Base-by-base conservation (phyloP, 352 stramenopile species). In the Pythium volutum region DNA sequence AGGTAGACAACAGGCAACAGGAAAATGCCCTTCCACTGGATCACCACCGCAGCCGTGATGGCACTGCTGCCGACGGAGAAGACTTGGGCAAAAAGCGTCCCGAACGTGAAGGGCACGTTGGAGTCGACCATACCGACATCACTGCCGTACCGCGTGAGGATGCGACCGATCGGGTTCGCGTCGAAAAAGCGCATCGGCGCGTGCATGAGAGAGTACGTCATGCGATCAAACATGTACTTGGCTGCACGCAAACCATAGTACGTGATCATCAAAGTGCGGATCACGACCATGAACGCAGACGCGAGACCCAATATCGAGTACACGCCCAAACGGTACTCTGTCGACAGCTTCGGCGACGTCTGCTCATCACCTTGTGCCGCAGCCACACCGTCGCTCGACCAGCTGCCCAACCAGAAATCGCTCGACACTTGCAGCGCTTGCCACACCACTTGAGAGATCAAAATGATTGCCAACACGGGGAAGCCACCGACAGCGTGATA, bases 141-240 rank as follows among this genome's bases (percentile, higher is more conserved):
- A 6, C 75, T 75, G 16, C 74, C 77, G 75, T 97, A 98, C 14
- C 94, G 79, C 58, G 94, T 96, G 12, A 97, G 36, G 54, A 97
- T 90, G 52, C 89, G 74, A 2, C 91, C 89, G 23, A 95, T 75
- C 7, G 91, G 93, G 56, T 93, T 97, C 8, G 76, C 82, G 64
- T 98, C 89, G 65, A 97, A 98, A 69, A 98, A 98, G 2, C 79
- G 66, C 36, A 97, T 80, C 7, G 92, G 90, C 18, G 92, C 91
- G 42, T 76, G 71, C 20, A 98, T 61, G 16, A 98, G 80, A 22
- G 79, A 81, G 23, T 77, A 51, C 12, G 89, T 96, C 64, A 98
- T 83, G 29, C 79, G 67, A 48, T 97, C 74, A 60, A 98, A 96
- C 8, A 98, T 65, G 18, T 72, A 73, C 2, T 77, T 38, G 12